phyloP scores from a whole-genome alignment of 2,329 filamentous ascomycete species.

The Neodidymelliopsis sp. region DNA sequence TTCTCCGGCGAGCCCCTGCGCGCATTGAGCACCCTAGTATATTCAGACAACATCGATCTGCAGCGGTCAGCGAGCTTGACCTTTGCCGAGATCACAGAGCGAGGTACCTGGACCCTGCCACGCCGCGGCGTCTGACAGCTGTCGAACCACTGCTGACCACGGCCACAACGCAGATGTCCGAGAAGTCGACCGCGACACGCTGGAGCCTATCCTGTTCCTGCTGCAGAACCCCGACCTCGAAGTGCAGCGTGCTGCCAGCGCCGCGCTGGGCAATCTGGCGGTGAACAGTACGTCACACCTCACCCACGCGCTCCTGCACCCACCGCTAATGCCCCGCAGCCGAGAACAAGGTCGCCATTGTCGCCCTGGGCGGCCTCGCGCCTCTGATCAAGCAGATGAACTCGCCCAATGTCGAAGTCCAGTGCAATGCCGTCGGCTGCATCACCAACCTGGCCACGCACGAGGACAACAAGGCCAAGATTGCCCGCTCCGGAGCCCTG shows the following conservation, averaged over 20 bases:
- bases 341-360: conserved; percentile 97
- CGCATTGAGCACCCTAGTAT: conserved; percentile 93
- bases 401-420: conserved; percentile 95
- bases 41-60: conserved; percentile 97
- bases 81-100: conserved; percentile 97
- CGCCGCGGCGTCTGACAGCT: conserved; percentile 1
- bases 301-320: conserved; percentile 2
- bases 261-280: conserved; percentile 92
- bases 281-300: conserved; percentile 78
- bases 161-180: conserved; percentile 95
- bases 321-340: conserved; percentile 66
- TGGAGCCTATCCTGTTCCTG: conserved; percentile 94
- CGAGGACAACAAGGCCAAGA: conserved; percentile 99
- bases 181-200: conserved; percentile 91
- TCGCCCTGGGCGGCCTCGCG: conserved; percentile 85
- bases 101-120: conserved; percentile 68
- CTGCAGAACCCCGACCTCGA: conserved; percentile 96
- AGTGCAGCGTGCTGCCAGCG: conserved; percentile 94
- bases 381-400: conserved; percentile 98
- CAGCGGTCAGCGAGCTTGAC: conserved; percentile 97
- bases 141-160: conserved; percentile 27
- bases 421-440: conserved; percentile 98
- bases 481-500: conserved; percentile 91
- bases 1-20: conserved; percentile 94
- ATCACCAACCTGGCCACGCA: conserved; percentile 98